Base-by-base conservation (phyloP, 768 basidiomycete genomes). In the Suillus ampliporus region DNA sequence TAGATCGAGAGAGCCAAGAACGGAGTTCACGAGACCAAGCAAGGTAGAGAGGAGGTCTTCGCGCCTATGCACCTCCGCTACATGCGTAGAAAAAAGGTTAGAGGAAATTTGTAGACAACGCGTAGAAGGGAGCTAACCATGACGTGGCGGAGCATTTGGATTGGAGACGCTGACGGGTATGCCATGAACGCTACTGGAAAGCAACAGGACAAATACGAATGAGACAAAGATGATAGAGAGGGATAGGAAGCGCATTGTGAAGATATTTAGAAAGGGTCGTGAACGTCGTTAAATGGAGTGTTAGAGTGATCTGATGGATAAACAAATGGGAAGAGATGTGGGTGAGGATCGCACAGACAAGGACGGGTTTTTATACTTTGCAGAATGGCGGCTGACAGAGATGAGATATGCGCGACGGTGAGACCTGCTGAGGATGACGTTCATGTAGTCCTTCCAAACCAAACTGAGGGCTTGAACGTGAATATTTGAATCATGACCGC, bases 171-270 rank as follows among this genome's bases (percentile, higher is more conserved):
- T 41, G n/a, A 56, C 46, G 1, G 72, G 72, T 21, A 64, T 65
- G 40, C 54, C 74, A 14, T 62, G 60, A 28, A 66, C 72, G 21
- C 58, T 62, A 21, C 65, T 61, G 0, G 62, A 57, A 60, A 68
- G 19, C 31, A 65, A 64, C n/a, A 60, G 60, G 37, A 61, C 64
- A 15, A 74, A 60, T 0, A 64, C 63, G 56, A 75, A 57, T 52
- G 71, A 63, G 58, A 61, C 63, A 23, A 69, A 40, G 7, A 34
- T 11, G 11, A 51, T 51, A 51, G 72, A 62, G 47, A 67, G 43
- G 61, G 60, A 34, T 21, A 68, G 28, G 61, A 65, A 68, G 64
- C 64, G 72, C 72, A 74, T 76, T 60, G 21, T 70, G 62, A 57
- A 65, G 41, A 70, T 74, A 50, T 50, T 28, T 19, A 34, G 19